Evolutionary conservation across 1,284 basidiomycete genomes (phyloP), one percentile per base, ranked within the genome.

Genomic region (Ganoderma multipileum): DNA sequence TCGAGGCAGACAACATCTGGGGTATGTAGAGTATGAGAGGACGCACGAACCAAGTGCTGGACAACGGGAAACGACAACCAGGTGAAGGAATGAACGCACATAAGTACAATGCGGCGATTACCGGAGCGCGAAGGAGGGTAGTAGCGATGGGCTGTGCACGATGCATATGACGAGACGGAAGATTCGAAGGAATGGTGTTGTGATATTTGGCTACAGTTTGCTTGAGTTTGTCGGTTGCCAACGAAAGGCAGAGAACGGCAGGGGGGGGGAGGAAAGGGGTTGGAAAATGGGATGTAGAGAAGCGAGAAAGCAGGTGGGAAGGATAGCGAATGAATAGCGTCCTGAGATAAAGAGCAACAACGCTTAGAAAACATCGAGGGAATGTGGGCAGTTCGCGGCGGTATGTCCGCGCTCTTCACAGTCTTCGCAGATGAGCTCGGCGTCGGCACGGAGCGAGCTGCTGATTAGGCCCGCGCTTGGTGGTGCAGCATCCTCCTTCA

Each of bases 321-420:
- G 33, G 61, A 41, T 58, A 63, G 38, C 38, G 16, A 47, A 36
- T 54, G 28, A 9, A 28, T 12, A 36, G 26, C 3, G 38, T 55
- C 18, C 28, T 55, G 30, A 55, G 52, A 33, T 55, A 18, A 55
- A 55, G 52, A 55, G 52, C 52, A 55, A 14, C n/a, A 23, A 2
- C 47, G 11, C 50, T 78, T 78, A 95, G 79, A 95, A 95, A 62
- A 95, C 91, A 78, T 95, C 93, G 78, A 90, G 79, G 18, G 93
- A 92, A 79, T 94, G 88, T 50, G 93, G 93, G 75, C 93, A 95
- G 68, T 92, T 87, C 42, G 84, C 85, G 4, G 92, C 86, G 36
- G 82, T 75, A 76, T 94, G 93, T 12, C 93, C 93, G 66, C 87
- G 84, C 61, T 86, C 85, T 79, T 94, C 93, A 75, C 93, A 95